A percentile compares a stretch with the other conserved stretches of the same genome.
Conservation (phyloP, 352 stramenopile genomes). For the Globisporangium sylvaticum region DNA sequence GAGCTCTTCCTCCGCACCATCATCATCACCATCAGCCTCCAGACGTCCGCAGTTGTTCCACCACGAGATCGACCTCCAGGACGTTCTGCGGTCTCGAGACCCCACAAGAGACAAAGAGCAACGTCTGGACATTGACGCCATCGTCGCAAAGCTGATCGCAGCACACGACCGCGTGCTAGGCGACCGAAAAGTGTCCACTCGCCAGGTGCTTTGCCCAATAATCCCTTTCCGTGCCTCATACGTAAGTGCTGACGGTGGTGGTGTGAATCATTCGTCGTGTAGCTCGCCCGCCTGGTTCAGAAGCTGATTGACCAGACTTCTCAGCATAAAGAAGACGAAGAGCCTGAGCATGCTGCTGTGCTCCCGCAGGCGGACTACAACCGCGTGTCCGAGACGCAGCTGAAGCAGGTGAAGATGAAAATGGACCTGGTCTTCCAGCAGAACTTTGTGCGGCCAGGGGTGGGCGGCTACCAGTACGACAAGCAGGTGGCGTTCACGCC, state of each 20-base stretch:
- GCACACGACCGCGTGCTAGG: slow-evolving; percentile 40
- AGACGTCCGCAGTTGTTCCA: slow-evolving; percentile 38
- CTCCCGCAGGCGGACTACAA: slow-evolving; percentile 78
- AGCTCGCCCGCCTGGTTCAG: slow-evolving; percentile 49
- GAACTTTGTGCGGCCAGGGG: slow-evolving; percentile 52
- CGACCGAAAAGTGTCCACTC: slow-evolving; percentile 32
- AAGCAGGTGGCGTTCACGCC: slow-evolving; percentile 54
- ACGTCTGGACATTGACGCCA: slow-evolving; percentile 18
- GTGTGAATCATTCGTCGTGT: background rate
- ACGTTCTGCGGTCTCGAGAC: slow-evolving; percentile 1
- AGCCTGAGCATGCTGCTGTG: background rate
- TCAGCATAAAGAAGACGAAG: background rate
- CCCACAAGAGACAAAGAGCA: background rate
- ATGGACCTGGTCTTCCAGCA: slow-evolving; percentile 72
- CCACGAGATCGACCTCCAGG: slow-evolving; percentile 54
- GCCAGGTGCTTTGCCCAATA: no score
- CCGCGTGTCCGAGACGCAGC: slow-evolving; percentile 63
- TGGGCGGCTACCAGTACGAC: slow-evolving; percentile 63
- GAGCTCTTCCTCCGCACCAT: no score
- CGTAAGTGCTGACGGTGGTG: no score
- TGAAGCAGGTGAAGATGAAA: slow-evolving; percentile 62
- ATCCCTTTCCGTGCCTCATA: no score
- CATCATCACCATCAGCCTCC: no score
- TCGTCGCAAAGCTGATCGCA: slow-evolving; percentile 38
- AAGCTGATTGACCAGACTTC: slow-evolving; percentile 29